phyloP scores from a whole-genome alignment of 2,329 filamentous ascomycete genomes.

The Colletotrichum camelliae region DNA sequence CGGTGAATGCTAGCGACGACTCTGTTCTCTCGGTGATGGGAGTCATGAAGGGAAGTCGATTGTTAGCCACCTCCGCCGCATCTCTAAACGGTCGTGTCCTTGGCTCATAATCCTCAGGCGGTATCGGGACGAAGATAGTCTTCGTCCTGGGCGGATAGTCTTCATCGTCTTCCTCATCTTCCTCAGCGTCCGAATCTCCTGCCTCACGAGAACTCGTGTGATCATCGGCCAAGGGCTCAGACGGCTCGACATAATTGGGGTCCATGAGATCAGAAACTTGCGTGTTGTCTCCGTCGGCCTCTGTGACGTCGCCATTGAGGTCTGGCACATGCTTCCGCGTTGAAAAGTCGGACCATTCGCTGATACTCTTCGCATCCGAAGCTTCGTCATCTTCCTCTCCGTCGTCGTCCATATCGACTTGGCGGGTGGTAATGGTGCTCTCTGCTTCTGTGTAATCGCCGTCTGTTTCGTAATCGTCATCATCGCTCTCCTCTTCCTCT shows the following conservation, averaged over 20 bases:
- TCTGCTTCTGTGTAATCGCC: slow-evolving; percentile 83
- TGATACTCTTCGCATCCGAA: slow-evolving; percentile 67
- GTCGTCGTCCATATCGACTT: slow-evolving; percentile 57
- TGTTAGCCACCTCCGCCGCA: slow-evolving; percentile 80
- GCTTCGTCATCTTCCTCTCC: slow-evolving; percentile 48
- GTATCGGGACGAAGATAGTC: slow-evolving; percentile 77
- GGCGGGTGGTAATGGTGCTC: slow-evolving; percentile 79
- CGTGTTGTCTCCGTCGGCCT: slow-evolving; percentile 43
- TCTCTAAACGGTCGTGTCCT: slow-evolving; percentile 83
- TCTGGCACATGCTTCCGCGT: slow-evolving; percentile 72
- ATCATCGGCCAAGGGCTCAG: slow-evolving; percentile 27
- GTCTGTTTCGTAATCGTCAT: slow-evolving; percentile 76
- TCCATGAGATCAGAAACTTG: slow-evolving; percentile 45
- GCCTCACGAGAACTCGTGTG: slow-evolving; percentile 30
- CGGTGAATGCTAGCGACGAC: slow-evolving; percentile 67
- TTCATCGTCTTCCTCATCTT: slow-evolving; percentile 35
- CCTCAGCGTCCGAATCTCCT: slow-evolving; percentile 27
- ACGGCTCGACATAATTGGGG: slow-evolving; percentile 35
- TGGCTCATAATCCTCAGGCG: slow-evolving; percentile 85
- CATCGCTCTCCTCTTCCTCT: slow-evolving; percentile 53
- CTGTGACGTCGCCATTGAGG: slow-evolving; percentile 35
- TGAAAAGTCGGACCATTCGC: slow-evolving; percentile 90
- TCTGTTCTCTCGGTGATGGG: slow-evolving; percentile 97
- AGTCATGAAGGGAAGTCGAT: slow-evolving; percentile 96
- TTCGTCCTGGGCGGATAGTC: slow-evolving; percentile 58